Evolutionary conservation across 495 filamentous ascomycete genomes (phyloP), one percentile per base, ranked within the genome.

Genomic region (Aspergillus hancockii): DNA sequence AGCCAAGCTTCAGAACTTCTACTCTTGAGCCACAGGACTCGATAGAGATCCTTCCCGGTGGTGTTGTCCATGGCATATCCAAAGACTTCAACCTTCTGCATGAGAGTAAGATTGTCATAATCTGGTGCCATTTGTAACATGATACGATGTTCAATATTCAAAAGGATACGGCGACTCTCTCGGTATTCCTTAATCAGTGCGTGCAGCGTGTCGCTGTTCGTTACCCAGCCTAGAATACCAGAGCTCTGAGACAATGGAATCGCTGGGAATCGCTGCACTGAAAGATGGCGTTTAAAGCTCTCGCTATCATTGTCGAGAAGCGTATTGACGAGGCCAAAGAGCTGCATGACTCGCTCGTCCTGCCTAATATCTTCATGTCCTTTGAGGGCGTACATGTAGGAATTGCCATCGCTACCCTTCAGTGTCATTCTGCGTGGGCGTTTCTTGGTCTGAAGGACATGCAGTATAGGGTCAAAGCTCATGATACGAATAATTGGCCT

Each of bases 121-220:
- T 99, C 94, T 2, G 94, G 95, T 13, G 94, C 94, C 94, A 99
- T 99, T 70, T 99, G 94, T 34, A 99, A 79, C 94, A 99, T 99
- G 67, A 99, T 98, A 23, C 94, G 89, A 66, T 99, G 94, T 74
- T 99, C 94, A 60, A 99, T 99, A 64, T 99, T 99, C 49, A 99
- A 86, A 23, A 99, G 79, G 60, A 99, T 99, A 66, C 96, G 95
- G 30, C 94, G 87, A 55, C 90, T 94, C 70, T 99, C 95, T 53
- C 94, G 86, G 69, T 99, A 99, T 70, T 99, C 94, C 55, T 95
- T 86, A 67, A 99, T 98, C 19, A 99, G 81, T 19, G 96, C 90
- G 67, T 99, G 94, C 41, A 99, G 74, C 0, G 94, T 99, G 69
- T 99, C 94, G 69, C 90, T 95, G 76, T 99, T 97, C 8, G 89